Percentiles rank a stretch among this genome's conserved stretches.
phyloP scores from a whole-genome alignment of 768 basidiomycete genomes.

The Hemileccinum impolitum region DNA sequence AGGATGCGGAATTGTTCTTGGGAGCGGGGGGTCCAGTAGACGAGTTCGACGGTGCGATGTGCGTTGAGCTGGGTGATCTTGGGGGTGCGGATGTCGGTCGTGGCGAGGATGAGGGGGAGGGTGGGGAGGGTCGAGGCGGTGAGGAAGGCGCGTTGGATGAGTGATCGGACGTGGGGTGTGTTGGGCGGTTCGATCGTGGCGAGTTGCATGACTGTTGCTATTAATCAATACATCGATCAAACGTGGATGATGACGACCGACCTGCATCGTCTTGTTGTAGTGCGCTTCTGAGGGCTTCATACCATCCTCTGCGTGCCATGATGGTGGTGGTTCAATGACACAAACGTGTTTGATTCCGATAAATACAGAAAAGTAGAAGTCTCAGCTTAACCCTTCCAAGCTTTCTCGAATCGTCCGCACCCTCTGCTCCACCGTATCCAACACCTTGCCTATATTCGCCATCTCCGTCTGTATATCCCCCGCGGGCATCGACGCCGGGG shows the following conservation, averaged over 20 bases:
- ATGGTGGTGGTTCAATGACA: not conserved
- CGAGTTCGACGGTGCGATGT: slow-evolving; percentile 48
- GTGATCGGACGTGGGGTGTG: slow-evolving; percentile 61
- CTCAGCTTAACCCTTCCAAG: slow-evolving; percentile 33
- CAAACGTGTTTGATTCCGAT: too few species aligned
- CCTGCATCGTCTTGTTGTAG: slow-evolving; percentile 38
- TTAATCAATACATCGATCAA: too few species aligned
- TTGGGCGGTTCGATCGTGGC: slow-evolving; percentile 24
- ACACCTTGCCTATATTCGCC: slow-evolving; percentile 41
- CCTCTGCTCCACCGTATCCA: slow-evolving; percentile 60
- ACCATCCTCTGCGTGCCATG: slow-evolving; percentile 40
- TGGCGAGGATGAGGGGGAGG: slow-evolving; percentile 59
- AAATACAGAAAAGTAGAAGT: too few species aligned
- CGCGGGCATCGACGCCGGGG: slow-evolving; percentile 18
- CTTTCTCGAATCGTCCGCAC: slow-evolving; percentile 46
- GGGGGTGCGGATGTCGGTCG: slow-evolving; percentile 70
- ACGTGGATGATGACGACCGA: not conserved
- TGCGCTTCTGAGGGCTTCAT: slow-evolving; percentile 41
- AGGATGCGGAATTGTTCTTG: slow-evolving; percentile 72
- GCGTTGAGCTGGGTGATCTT: slow-evolving; percentile 60
- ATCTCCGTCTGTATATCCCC: slow-evolving; percentile 47
- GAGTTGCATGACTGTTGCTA: slow-evolving; percentile 64
- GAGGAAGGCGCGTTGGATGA: slow-evolving; percentile 59
- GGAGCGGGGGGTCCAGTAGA: slow-evolving; percentile 70
- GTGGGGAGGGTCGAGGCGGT: slow-evolving; percentile 38